phyloP scores from a whole-genome alignment of 1,139 yeast genomes.

The Diutina mesorugosa region DNA sequence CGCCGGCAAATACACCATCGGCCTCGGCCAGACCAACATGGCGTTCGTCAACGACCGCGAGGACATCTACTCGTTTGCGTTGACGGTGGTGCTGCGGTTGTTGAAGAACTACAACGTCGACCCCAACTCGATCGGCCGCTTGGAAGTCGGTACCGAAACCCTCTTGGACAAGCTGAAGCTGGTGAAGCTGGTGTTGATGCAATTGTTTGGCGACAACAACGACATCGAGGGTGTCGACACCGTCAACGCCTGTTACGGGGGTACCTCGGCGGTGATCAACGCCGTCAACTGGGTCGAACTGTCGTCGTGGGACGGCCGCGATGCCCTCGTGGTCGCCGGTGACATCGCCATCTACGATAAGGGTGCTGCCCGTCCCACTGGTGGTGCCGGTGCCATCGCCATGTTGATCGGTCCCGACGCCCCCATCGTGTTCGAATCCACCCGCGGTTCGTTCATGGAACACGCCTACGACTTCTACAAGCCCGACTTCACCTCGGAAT shows the following conservation, averaged over 20 bases:
- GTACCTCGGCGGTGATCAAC: constrained; percentile 90
- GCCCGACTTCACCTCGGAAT: constrained; percentile 93
- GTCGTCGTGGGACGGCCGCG: constrained; percentile 96
- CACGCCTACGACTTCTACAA: constrained; percentile 97
- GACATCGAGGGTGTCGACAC: constrained; percentile 97
- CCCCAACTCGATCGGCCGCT: constrained; percentile 72
- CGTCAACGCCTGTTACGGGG: constrained; percentile 97
- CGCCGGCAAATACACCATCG: constrained; percentile 94
- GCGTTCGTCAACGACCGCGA: constrained; percentile 94
- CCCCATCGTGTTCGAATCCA: constrained; percentile 81
- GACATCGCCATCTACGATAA: constrained; percentile 95
- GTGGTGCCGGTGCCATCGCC: constrained; percentile 98
- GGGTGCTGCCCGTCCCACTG: constrained; percentile 99
- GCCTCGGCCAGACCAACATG: constrained; percentile 98
- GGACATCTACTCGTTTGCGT: constrained; percentile 84
- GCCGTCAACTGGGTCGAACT: constrained; percentile 95
- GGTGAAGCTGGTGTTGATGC: constrained; percentile 92
- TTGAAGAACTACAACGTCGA: constrained; percentile 75
- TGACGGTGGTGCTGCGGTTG: constrained; percentile 71
- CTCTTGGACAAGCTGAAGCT: constrained; percentile 94
- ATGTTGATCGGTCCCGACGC: constrained; percentile 95
- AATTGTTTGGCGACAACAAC: constrained; percentile 74
- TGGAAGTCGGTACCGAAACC: constrained; percentile 98
- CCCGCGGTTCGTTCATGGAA: constrained; percentile 88
- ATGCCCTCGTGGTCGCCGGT: constrained; percentile 94